Conservation (phyloP, 352 stramenopile genomes). For the Phytophthora citrophthora region DNA sequence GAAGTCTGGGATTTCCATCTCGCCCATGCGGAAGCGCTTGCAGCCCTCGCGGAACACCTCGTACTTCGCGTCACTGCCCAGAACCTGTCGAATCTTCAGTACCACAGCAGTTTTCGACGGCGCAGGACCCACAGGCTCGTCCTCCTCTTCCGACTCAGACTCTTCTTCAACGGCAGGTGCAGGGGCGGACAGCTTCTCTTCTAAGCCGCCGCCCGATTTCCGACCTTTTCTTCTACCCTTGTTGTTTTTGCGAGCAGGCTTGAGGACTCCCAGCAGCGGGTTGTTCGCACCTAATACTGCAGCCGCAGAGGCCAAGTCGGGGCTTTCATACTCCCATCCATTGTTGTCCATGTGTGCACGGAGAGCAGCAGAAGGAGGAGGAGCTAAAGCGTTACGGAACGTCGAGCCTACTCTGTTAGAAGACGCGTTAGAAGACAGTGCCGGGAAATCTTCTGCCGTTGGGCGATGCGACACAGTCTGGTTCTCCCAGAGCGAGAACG, state of each 20-base stretch:
- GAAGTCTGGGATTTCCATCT: conserved; percentile 70
- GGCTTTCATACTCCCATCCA: conserved; percentile 69
- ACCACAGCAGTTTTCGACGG: conserved; percentile 79
- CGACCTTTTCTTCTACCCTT: conserved; percentile 55
- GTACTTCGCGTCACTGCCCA: conserved; percentile 85
- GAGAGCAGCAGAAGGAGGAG: conserved; percentile 73
- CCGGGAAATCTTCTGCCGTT: conserved; percentile 74
- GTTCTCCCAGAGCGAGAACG: conserved; percentile 73
- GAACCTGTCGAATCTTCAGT: conserved; percentile 76
- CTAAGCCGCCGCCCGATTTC: conserved; percentile 36
- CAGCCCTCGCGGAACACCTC: conserved; percentile 83
- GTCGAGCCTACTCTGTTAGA: conserved; percentile 28
- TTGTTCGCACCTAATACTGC: conserved; percentile 84
- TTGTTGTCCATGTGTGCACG: conserved; percentile 76
- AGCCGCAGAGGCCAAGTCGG: conserved; percentile 63
- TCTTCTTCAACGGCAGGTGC: conserved; percentile 25
- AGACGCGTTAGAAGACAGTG: conserved; percentile 36
- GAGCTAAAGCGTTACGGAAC: conserved; percentile 78
- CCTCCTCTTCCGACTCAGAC: conserved; percentile 52
- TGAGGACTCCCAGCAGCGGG: conserved; percentile 79
- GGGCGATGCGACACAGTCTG: conserved; percentile 54
- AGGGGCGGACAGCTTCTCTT: conserved; percentile 54
- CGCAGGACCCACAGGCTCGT: conserved; percentile 31
- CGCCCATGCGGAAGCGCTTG: conserved; percentile 66
- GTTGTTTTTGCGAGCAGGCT: conserved; percentile 78